Conservation (phyloP, 2,329 filamentous ascomycete species). For the Tolypocladium amazonense region DNA sequence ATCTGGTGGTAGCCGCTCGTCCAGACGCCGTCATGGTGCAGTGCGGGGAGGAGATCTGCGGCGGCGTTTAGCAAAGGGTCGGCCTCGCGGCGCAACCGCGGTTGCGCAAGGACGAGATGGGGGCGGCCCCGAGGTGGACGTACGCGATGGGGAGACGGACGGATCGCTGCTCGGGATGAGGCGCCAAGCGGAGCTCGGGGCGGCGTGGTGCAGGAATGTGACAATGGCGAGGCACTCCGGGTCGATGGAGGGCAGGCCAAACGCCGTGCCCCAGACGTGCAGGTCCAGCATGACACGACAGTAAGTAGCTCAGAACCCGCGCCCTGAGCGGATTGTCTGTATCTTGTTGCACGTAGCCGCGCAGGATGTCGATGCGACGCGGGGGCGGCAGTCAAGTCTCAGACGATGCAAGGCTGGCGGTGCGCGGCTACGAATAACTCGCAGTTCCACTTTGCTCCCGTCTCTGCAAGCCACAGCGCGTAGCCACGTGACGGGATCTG, state of each 20-base stretch:
- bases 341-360: not conserved
- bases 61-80: conserved; percentile 10
- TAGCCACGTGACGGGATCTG: conserved; percentile 11
- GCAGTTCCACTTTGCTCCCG: not conserved
- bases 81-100: not conserved
- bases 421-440: not conserved
- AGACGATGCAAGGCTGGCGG: not conserved
- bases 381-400: not conserved
- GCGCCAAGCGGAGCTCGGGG: conserved; percentile 50
- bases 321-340: not conserved
- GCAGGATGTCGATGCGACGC: not conserved
- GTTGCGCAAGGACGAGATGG: not conserved
- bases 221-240: conserved; percentile 80
- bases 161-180: conserved; percentile 66
- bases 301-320: not conserved
- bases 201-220: conserved; percentile 58
- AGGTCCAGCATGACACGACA: conserved; percentile 43
- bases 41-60: conserved; percentile 43
- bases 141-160: conserved; percentile 60
- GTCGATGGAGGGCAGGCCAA: conserved; percentile 82
- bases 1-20: conserved; percentile 52
- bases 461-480: conserved; percentile 11
- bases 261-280: conserved; percentile 84
- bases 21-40: conserved; percentile 41
- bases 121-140: conserved; percentile 19